Conservation (phyloP, 345 rosid species). For the Pseudoturritis turrita region DNA sequence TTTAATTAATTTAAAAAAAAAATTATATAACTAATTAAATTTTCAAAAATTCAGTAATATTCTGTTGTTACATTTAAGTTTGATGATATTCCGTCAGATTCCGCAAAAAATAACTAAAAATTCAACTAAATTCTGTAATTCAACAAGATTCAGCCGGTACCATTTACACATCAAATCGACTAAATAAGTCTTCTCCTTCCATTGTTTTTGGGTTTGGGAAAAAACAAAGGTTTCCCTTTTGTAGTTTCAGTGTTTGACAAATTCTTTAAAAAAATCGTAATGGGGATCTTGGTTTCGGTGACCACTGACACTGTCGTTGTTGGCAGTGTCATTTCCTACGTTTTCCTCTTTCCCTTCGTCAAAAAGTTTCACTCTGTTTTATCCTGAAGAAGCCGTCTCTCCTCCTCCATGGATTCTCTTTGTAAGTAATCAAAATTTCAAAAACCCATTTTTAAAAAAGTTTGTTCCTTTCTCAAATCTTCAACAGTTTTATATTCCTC, state of each 20-base stretch:
- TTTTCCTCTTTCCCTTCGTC: background rate
- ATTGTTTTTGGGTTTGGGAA: background rate
- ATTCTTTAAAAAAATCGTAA: background rate
- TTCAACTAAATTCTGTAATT: too few species aligned
- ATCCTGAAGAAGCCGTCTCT: background rate
- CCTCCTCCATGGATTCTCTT: constrained; percentile 10
- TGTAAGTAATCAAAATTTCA: background rate
- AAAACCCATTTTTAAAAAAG: background rate
- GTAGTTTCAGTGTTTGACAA: background rate
- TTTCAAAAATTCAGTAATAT: too few species aligned
- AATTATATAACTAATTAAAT: too few species aligned
- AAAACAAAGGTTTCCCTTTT: background rate
- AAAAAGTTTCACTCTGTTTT: background rate
- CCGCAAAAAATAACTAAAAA: too few species aligned
- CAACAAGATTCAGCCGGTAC: too few species aligned
- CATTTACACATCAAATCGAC: too few species aligned
- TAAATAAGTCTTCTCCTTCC: too few species aligned
- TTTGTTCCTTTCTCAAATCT: constrained; percentile 24
- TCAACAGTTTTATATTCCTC: background rate
- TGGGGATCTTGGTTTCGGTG: constrained; percentile 6
- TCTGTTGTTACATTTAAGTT: too few species aligned
- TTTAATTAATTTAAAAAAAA: too few species aligned
- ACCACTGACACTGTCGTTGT: constrained; percentile 8
- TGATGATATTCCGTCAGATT: too few species aligned
- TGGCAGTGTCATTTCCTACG: constrained; percentile 16